Percentiles rank a stretch among this genome's conserved stretches.
phyloP scores from a whole-genome alignment of 2,329 filamentous ascomycete genomes.

The Colletotrichum siamense region DNA sequence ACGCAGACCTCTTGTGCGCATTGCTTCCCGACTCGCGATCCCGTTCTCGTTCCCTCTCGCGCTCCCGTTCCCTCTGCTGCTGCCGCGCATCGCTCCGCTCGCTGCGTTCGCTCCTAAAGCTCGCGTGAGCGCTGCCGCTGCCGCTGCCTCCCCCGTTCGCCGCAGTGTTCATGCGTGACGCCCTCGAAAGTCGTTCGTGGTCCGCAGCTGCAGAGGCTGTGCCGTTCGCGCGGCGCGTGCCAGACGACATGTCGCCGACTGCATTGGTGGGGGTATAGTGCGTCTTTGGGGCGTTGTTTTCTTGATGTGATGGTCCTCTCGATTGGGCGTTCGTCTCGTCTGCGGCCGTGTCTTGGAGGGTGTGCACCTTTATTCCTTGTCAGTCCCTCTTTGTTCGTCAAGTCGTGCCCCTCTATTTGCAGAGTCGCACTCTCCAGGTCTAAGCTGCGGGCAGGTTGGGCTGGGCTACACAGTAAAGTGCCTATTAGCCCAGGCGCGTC shows the following conservation, averaged over 20 bases:
- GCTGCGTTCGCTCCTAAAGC: constrained; percentile 35
- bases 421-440: neutral
- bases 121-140: constrained; percentile 25
- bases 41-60: constrained; percentile 14
- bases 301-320: neutral
- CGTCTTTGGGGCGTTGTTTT: neutral
- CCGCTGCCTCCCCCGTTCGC: neutral
- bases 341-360: neutral
- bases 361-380: neutral
- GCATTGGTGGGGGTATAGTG: constrained; percentile 33
- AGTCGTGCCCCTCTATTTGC: constrained; percentile 6
- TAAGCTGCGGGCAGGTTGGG: neutral
- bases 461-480: constrained; percentile 8
- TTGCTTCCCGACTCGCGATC: constrained; percentile 40
- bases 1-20: constrained; percentile 63
- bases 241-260: constrained; percentile 47
- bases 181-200: constrained; percentile 32
- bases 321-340: neutral
- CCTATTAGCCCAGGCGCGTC: constrained; percentile 16
- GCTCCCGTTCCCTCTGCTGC: constrained; percentile 4
- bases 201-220: constrained; percentile 29
- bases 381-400: neutral
- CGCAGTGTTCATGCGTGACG: constrained; percentile 37
- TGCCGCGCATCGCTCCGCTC: constrained; percentile 15
- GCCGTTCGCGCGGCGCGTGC: constrained; percentile 47